Conservation (phyloP, 2,329 filamentous ascomycete genomes). For the Colletotrichum sp. region DNA sequence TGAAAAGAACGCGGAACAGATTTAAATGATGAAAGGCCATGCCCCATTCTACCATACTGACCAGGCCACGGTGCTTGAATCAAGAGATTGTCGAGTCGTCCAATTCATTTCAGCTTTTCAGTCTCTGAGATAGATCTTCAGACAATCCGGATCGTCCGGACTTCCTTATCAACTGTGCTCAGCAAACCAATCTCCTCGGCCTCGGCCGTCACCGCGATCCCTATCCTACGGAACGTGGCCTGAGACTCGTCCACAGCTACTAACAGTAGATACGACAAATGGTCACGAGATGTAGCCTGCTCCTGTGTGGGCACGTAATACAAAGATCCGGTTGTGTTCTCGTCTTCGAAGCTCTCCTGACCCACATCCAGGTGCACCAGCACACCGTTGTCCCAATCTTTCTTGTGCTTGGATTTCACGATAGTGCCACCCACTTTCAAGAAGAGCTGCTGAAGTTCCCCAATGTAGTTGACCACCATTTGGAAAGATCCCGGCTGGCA, state of each 20-base stretch:
- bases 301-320: neutral
- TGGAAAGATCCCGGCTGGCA: neutral
- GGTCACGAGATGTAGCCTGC: neutral
- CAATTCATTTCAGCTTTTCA: neutral
- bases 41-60: neutral
- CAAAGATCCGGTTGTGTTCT: neutral
- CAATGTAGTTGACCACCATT: neutral
- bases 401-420: neutral
- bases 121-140: neutral
- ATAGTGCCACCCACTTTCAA: neutral
- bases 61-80: neutral
- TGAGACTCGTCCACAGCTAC: neutral
- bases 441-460: neutral
- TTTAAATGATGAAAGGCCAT: fast-evolving
- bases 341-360: neutral
- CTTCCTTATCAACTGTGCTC: neutral
- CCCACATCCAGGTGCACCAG: neutral
- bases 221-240: neutral
- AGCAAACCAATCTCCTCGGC: neutral
- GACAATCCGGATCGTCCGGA: neutral
- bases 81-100: neutral
- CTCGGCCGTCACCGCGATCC: neutral
- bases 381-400: neutral
- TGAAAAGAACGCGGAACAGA: neutral
- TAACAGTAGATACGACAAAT: neutral